A percentile compares a stretch with the other conserved stretches of the same genome.
These are phyloP conservation scores for Fraxinus cuspidata DNA, from an alignment of 257 asterid genomes.

Conservation along the genomic window DNA sequence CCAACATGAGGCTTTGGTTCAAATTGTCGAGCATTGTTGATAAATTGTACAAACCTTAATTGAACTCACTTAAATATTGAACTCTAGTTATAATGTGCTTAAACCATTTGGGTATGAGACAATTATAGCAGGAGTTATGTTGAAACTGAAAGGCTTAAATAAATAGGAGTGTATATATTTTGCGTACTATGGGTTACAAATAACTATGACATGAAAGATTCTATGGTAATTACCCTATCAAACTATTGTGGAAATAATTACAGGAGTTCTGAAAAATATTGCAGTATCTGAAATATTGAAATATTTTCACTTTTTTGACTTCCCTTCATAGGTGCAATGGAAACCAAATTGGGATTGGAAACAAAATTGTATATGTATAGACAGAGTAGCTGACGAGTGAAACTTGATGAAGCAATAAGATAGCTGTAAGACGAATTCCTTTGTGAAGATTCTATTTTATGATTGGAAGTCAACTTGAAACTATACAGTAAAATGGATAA, in stretches of 20 bases:
- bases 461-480: background rate
- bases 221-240: background rate
- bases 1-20: background rate
- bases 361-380: too few species aligned
- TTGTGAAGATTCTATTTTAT: background rate
- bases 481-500: background rate
- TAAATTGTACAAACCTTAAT: background rate
- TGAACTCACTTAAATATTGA: background rate
- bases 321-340: background rate
- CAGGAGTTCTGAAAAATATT: too few species aligned
- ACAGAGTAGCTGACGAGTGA: too few species aligned
- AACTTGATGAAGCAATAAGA: background rate
- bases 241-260: background rate
- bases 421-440: background rate
- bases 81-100: background rate
- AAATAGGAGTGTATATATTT: background rate
- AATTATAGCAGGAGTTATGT: background rate
- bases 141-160: background rate
- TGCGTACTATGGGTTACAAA: background rate
- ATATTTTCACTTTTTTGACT: background rate
- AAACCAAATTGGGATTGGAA: background rate
- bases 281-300: background rate
- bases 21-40: background rate
- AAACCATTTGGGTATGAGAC: background rate
- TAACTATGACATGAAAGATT: background rate